Base-by-base conservation (phyloP, 2,329 filamentous ascomycete species). In the Apiospora aurea region DNA sequence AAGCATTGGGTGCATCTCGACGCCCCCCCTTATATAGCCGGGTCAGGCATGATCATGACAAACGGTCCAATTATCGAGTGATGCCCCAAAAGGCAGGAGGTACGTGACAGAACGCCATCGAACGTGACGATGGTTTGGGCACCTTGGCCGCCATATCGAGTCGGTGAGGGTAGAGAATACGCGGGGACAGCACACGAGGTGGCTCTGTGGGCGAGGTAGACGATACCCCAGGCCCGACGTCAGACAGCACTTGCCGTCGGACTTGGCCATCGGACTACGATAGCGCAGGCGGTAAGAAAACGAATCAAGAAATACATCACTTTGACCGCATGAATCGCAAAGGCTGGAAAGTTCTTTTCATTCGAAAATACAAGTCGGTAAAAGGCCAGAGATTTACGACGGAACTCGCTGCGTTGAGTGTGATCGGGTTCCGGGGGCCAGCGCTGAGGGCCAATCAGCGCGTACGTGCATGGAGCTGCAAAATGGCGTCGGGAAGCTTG, bases 221-320 rank as follows among this genome's bases (percentile, higher is more conserved):
- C 8, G 29, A n/a, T 61, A 61, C 53, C 53, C n/a, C 53, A 38
- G 29, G 53, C 16, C 8, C 18, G 5, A 61, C 38, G 16, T 57
- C 51, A 18, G 6, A 41, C 6, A 18, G 41, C 57, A 5, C 18
- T 64, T 64, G 29, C 10, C 29, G n/a, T 64, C 34, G 4, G 57
- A 41, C 8, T 41, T 41, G 34, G 34, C 2, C 1, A 10, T 64
- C 26, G 41, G 24, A 34, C n/a, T 68, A 49, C 7, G 67, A 49
- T 49, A 69, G 34, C 8, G 44, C 26, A 2, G 44, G 67, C 67
- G 67, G 67, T 49, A 69, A 49, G 8, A 11, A 38, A 34, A 44
- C 67, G 67, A 69, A 69, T 69, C 67, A 69, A 47, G 67, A 0
- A 69, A 49, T 29, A n/a, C 11, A 69, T 69, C 67, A 69, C 67